Percentiles rank a stretch among this genome's conserved stretches.
Evolutionary conservation across 305 asterid genomes (phyloP).

Genomic region (Stenogyne calaminthoides): DNA sequence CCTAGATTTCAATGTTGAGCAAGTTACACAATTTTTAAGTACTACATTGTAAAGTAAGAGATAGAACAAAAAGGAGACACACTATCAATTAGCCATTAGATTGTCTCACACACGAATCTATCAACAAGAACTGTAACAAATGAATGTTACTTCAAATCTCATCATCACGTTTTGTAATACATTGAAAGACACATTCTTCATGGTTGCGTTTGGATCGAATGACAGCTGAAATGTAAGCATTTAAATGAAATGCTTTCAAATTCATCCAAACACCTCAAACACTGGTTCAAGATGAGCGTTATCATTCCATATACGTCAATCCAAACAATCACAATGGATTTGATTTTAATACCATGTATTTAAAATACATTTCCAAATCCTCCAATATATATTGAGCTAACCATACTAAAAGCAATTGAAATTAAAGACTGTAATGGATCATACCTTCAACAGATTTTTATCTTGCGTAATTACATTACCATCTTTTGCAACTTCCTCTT

Average conservation of each 20-base stretch:
- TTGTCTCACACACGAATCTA: background rate
- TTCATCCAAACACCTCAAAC: background rate
- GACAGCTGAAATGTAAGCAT: background rate
- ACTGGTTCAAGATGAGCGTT: background rate
- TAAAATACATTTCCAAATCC: background rate
- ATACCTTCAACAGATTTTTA: conserved; percentile 26
- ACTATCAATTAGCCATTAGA: background rate
- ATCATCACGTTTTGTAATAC: background rate
- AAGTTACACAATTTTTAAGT: background rate
- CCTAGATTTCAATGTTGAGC: background rate
- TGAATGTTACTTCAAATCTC: background rate
- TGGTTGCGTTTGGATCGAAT: background rate
- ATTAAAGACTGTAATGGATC: background rate
- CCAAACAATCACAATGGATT: background rate
- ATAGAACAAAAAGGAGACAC: background rate
- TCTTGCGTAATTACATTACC: conserved; percentile 3
- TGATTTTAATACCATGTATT: background rate
- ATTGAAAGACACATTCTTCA: background rate
- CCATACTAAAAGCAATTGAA: background rate
- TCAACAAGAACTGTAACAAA: background rate
- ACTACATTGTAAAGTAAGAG: background rate
- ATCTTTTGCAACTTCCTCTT: background rate
- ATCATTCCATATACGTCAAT: background rate
- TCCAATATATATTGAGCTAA: background rate
- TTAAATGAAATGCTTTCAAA: background rate